phyloP scores from a whole-genome alignment of 257 asterid genomes.

The Phtheirospermum japonicum region DNA sequence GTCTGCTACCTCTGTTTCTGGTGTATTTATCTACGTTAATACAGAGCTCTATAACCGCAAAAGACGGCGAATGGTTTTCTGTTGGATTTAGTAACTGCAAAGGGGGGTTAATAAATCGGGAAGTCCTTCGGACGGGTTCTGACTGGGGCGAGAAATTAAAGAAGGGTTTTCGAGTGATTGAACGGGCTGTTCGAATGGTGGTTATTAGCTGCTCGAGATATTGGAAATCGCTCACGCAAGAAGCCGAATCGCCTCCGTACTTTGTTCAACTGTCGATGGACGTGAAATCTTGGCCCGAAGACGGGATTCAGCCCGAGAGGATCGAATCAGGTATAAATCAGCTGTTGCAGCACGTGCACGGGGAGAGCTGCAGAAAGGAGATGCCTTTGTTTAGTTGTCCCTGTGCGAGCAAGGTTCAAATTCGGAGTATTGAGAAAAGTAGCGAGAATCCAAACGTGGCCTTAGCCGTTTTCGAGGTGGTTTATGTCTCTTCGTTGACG shows the following conservation, averaged over 20 bases:
- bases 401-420: constrained; percentile 88
- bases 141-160: constrained; percentile 60
- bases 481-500: constrained; percentile 61
- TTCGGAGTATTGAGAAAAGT: constrained; percentile 90
- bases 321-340: constrained; percentile 89
- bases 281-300: constrained; percentile 90
- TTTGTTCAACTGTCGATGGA: constrained; percentile 94
- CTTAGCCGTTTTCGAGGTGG: constrained; percentile 92
- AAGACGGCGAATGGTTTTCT: constrained; percentile 94
- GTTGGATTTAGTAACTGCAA: constrained; percentile 50
- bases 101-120: constrained; percentile 43
- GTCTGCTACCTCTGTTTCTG: constrained; percentile 84
- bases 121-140: constrained; percentile 38
- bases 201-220: constrained; percentile 63
- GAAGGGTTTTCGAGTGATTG: constrained; percentile 43
- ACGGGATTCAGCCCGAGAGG: constrained; percentile 98
- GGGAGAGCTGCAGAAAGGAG: constrained; percentile 62
- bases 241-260: constrained; percentile 98
- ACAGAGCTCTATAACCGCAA: constrained; percentile 97
- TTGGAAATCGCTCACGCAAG: constrained; percentile 98
- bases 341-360: constrained; percentile 72
- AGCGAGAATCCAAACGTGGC: constrained; percentile 56
- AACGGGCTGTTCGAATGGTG: constrained; percentile 42
- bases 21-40: constrained; percentile 87
- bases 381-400: constrained; percentile 46